Evolutionary conservation across 129 eudicot genomes (phyloP).

Genomic region (Heracleum sosnowskyi): DNA sequence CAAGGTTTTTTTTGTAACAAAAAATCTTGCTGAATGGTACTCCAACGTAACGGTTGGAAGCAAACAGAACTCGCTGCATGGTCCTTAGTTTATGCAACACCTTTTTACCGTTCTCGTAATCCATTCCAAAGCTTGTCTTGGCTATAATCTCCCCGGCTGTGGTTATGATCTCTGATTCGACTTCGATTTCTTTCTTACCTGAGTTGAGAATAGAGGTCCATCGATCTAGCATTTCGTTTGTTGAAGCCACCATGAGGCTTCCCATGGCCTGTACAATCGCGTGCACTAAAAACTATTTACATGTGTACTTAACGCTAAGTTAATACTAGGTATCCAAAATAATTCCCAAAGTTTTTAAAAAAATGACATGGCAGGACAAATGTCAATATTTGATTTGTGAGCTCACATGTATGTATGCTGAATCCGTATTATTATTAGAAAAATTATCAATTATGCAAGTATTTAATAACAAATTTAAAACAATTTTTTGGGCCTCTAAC

Average conservation of each 20-base stretch:
- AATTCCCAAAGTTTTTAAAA: too few relatives aligned
- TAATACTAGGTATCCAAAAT: too few relatives aligned
- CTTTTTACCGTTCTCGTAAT: slow-evolving; percentile 36
- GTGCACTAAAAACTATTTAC: too few relatives aligned
- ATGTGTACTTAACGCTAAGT: too few relatives aligned
- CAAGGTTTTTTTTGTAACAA: slow-evolving; percentile 38
- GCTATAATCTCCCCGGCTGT: slow-evolving; percentile 82
- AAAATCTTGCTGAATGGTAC: slow-evolving; percentile 70
- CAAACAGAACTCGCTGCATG: slow-evolving; percentile 62
- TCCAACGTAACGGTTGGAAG: slow-evolving; percentile 66
- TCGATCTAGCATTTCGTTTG: slow-evolving; percentile 53
- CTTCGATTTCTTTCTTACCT: slow-evolving; percentile 57
- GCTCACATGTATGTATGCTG: too few relatives aligned
- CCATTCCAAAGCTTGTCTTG: slow-evolving; percentile 68
- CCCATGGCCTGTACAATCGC: slow-evolving; percentile 74
- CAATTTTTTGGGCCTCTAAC: too few relatives aligned
- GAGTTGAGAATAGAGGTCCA: slow-evolving; percentile 48
- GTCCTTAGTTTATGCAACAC: slow-evolving; percentile 57
- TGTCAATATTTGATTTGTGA: too few relatives aligned
- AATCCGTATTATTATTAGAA: too few relatives aligned
- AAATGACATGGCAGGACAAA: too few relatives aligned
- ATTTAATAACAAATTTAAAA: too few relatives aligned
- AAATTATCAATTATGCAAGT: too few relatives aligned
- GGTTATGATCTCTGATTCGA: slow-evolving; percentile 54
- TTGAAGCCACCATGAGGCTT: slow-evolving; percentile 69